Base-by-base conservation (phyloP, 2,329 filamentous ascomycete genomes). In the Colletotrichum limetticola region DNA sequence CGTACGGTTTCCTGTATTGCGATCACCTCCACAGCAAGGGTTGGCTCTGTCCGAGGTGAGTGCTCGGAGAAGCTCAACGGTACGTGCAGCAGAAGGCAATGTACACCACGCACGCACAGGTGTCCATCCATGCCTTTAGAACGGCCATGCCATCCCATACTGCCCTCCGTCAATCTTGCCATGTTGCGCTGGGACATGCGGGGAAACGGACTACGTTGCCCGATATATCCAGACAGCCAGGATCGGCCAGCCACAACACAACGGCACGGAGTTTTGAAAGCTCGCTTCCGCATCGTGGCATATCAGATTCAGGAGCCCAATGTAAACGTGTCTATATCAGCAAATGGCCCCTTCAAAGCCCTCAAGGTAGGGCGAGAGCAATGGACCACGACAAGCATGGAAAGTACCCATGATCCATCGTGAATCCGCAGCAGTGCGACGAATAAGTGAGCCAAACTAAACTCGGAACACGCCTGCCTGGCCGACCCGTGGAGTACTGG, bases 141-240 rank as follows among this genome's bases (percentile, higher is more conserved):
- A 55, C 24, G 55, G 56, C 63, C 55, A 32, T 71, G 26, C 46
- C 53, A 71, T 71, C 62, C 63, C 49, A 60, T 49, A 24, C 11
- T 64, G 30, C 4, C 24, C 12, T 28, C 32, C 66, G 11, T 9
- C 26, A 59, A 32, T 22, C 30, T 53, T 37, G 16, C 35, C 58
- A 32, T 19, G n/a, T 69, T n/a, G 28, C 49, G 19, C 26, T 42
- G 24, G 37, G 46, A 14, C 19, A 32, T 24, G 35, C 28, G 22
- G 37, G 58, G 30, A 22, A 46, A 56, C 49, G 49, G 59, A 22
- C 26, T 57, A 24, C 52, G 61, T 35, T 24, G 66, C 24, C 61
- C 53, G 35, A 53, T 52, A 35, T 52, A 16, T 49, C 26, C 26
- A 58, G 49, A 58, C 32, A 42, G 53, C 60, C 60, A 37, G 67